Evolutionary conservation across 495 filamentous ascomycete genomes (phyloP).

Genomic region (Penicillium flavigenum): DNA sequence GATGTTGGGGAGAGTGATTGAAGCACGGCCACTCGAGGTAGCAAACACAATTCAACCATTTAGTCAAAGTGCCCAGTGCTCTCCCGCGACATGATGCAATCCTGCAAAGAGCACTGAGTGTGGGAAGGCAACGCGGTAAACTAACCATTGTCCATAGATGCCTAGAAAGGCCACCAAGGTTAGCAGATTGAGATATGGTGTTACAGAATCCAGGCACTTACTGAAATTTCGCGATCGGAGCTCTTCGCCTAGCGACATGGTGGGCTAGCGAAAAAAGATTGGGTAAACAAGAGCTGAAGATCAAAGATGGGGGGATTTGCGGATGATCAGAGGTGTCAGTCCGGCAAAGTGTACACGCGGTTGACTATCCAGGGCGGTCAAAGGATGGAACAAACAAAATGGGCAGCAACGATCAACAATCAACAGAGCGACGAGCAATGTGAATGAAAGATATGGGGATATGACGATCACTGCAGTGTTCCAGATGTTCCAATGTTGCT

Average conservation of each 20-base stretch:
- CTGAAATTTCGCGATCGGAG: conserved; percentile 97
- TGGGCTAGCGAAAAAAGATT: conserved; percentile 22
- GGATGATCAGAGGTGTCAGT: conserved; percentile 7
- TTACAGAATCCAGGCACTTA: conserved; percentile 49
- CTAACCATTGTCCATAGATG: conserved; percentile 99
- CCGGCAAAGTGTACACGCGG: conserved; percentile 28
- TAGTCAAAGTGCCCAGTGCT: background rate
- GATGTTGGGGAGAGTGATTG: background rate
- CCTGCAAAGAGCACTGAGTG: background rate
- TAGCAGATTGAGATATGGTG: conserved; percentile 31
- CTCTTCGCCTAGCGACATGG: conserved; percentile 62
- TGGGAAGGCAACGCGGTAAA: conserved; percentile 17
- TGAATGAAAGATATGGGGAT: background rate
- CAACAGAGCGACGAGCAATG: background rate
- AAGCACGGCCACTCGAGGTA: background rate
- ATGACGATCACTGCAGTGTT: background rate
- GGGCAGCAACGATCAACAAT: conserved; percentile 7
- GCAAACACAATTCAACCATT: conserved; percentile 3
- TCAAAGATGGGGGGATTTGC: conserved; percentile 7
- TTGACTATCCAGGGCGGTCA: conserved; percentile 31
- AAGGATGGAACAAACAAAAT: conserved; percentile 30
- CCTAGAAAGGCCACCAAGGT: conserved; percentile 54
- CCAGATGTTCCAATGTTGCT: background rate
- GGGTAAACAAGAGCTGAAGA: conserved; percentile 6
- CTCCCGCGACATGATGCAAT: background rate